A percentile compares a stretch with the other conserved stretches of the same genome.
phyloP scores from a whole-genome alignment of 208 protist genomes.

The Vickermania spadyakhi region DNA sequence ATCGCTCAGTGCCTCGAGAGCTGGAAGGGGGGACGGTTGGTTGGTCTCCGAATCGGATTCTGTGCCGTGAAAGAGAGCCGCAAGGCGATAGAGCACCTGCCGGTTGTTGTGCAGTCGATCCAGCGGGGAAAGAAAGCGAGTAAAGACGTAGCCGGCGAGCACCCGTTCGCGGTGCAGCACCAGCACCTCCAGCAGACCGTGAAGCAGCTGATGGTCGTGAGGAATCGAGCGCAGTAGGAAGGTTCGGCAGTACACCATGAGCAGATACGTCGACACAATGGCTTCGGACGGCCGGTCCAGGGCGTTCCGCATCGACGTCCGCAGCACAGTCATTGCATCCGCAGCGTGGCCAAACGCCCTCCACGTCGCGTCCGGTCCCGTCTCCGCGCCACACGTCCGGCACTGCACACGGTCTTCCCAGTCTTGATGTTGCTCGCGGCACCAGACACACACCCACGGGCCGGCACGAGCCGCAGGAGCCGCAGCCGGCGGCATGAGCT shows the following conservation, averaged over 20 bases:
- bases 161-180: slow-evolving; percentile 66
- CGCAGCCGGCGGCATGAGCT: not conserved
- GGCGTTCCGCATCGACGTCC: slow-evolving; percentile 50
- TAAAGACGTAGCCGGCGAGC: slow-evolving; percentile 73
- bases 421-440: slow-evolving; percentile 56
- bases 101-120: slow-evolving; percentile 10
- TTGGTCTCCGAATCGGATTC: slow-evolving; percentile 8
- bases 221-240: slow-evolving; percentile 64
- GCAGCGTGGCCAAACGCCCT: slow-evolving; percentile 49
- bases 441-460: slow-evolving; percentile 79
- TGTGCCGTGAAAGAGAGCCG: slow-evolving; percentile 1
- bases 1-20: slow-evolving; percentile 12
- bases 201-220: slow-evolving; percentile 57
- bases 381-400: slow-evolving; percentile 65
- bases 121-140: slow-evolving; percentile 40
- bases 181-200: slow-evolving; percentile 43
- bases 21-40: slow-evolving; percentile 10
- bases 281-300: slow-evolving; percentile 54
- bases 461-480: slow-evolving; percentile 15
- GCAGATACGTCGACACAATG: slow-evolving; percentile 61
- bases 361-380: slow-evolving; percentile 67
- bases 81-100: slow-evolving; percentile 4
- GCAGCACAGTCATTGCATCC: slow-evolving; percentile 61
- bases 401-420: slow-evolving; percentile 63
- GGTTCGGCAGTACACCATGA: slow-evolving; percentile 76